phyloP scores from a whole-genome alignment of 257 asterid genomes.

The Solanum paucissectum region DNA sequence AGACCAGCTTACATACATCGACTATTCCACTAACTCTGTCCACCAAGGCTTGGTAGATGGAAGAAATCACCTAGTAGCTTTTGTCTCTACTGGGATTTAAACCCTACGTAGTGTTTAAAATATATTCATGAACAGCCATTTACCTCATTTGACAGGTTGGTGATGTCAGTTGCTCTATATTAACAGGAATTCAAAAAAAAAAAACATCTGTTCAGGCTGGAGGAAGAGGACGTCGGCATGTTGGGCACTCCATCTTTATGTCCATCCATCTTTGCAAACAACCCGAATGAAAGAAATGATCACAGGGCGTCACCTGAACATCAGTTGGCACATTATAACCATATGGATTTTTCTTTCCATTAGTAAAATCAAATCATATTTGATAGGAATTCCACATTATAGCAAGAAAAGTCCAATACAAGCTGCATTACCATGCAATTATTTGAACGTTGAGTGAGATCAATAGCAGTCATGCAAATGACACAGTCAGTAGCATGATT shows the following conservation, averaged over 20 bases:
- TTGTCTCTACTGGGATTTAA: background rate
- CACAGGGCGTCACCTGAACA: conserved; percentile 82
- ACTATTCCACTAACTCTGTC: background rate
- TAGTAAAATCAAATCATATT: background rate
- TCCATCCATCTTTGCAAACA: conserved; percentile 99
- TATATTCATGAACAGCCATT: background rate
- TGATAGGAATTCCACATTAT: background rate
- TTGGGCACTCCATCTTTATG: conserved; percentile 98
- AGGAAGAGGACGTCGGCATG: conserved; percentile 92
- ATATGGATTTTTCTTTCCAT: background rate
- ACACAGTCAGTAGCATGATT: conserved; percentile 67
- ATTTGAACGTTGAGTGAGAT: conserved; percentile 48
- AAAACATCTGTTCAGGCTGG: conserved; percentile 46
- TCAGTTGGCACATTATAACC: background rate
- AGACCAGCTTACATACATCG: background rate
- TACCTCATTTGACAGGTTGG: conserved; percentile 39
- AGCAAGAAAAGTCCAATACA: background rate
- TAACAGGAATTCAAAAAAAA: conserved; percentile 1
- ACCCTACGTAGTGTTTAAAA: background rate
- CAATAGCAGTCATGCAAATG: conserved; percentile 89
- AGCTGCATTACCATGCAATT: conserved; percentile 72
- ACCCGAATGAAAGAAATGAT: conserved; percentile 87
- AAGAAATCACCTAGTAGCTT: background rate
- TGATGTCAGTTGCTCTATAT: conserved; percentile 6
- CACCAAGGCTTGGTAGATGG: background rate